Percentiles rank a stretch among this genome's conserved stretches.
These are phyloP conservation scores for Metschnikowia vanudenii DNA, from an alignment of 805 yeast species.

Conservation along the genomic window DNA sequence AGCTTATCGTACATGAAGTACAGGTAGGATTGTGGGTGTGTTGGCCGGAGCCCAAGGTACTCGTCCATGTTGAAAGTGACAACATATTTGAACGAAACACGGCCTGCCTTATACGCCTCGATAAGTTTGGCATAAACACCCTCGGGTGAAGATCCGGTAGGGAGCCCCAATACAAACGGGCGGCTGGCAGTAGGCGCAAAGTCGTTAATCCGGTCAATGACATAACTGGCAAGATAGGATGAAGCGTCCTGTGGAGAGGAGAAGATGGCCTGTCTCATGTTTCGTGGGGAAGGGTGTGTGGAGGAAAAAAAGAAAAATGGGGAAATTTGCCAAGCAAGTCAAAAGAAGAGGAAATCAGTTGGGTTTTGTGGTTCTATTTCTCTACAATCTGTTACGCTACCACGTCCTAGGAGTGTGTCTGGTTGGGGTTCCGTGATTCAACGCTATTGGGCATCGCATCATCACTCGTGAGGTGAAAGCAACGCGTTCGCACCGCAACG, in stretches of 20 bases:
- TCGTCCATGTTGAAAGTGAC: slow-evolving; percentile 65
- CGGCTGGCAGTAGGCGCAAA: slow-evolving; percentile 44
- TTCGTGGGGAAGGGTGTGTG: not conserved
- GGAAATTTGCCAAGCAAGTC: not conserved
- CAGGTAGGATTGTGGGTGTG: slow-evolving; percentile 52
- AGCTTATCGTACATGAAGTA: slow-evolving; percentile 57
- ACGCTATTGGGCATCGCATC: too few species aligned
- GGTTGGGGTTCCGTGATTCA: too few species aligned
- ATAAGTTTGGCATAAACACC: slow-evolving; percentile 49
- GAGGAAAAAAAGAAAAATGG: not conserved
- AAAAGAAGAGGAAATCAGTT: too few species aligned
- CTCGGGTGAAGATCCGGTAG: slow-evolving; percentile 63
- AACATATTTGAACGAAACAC: slow-evolving; percentile 49
- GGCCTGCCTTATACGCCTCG: slow-evolving; percentile 40
- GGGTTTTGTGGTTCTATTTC: too few species aligned
- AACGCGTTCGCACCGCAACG: slow-evolving; percentile 11
- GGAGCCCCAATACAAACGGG: slow-evolving; percentile 57
- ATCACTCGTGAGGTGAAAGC: too few species aligned
- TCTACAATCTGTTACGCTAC: too few species aligned
- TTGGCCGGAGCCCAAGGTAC: slow-evolving; percentile 49
- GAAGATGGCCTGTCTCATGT: slow-evolving; percentile 25
- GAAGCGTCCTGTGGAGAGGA: slow-evolving; percentile 42
- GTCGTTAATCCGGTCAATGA: slow-evolving; percentile 41
- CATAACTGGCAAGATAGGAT: slow-evolving; percentile 44
- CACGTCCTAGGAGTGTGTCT: too few species aligned